Evolutionary conservation across 192 early-diverging fungal species (phyloP).

Genomic region (Entomortierella chlamydospora): DNA sequence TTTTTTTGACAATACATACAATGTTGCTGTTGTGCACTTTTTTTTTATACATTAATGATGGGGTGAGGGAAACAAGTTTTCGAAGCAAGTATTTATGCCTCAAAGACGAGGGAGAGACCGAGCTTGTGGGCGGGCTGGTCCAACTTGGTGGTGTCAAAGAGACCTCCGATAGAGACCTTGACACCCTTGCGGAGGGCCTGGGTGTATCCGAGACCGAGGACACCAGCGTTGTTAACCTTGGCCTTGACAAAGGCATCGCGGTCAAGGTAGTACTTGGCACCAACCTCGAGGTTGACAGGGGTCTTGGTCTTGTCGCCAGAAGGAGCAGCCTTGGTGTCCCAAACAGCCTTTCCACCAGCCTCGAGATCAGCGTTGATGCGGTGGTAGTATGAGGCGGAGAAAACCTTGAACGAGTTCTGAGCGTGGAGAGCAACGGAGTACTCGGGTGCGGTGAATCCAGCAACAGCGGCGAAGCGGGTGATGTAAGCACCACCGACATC

Average conservation of each 20-base stretch:
- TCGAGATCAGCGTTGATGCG: slow-evolving; percentile 91
- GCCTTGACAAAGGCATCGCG: slow-evolving; percentile 90
- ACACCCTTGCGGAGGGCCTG: slow-evolving; percentile 93
- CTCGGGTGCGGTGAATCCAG: slow-evolving; percentile 89
- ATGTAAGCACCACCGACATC: slow-evolving; percentile 88
- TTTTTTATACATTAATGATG: slow-evolving; percentile 36
- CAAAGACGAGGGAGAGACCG: slow-evolving; percentile 90
- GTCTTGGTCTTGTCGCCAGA: slow-evolving; percentile 67
- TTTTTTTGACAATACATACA: neutral
- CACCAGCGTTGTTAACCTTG: slow-evolving; percentile 86
- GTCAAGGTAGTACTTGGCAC: slow-evolving; percentile 95
- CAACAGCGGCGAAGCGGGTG: slow-evolving; percentile 88
- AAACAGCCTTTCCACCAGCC: slow-evolving; percentile 94
- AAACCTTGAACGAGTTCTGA: slow-evolving; percentile 89
- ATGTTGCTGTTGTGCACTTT: neutral
- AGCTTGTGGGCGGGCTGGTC: slow-evolving; percentile 96
- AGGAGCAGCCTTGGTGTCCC: slow-evolving; percentile 75
- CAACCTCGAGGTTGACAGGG: slow-evolving; percentile 87
- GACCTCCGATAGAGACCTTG: slow-evolving; percentile 93
- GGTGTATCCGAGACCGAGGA: slow-evolving; percentile 93
- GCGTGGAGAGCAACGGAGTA: slow-evolving; percentile 92
- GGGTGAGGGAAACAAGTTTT: neutral
- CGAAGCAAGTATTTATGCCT: slow-evolving; percentile 73
- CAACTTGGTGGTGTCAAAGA: slow-evolving; percentile 93
- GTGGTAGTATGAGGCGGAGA: slow-evolving; percentile 97